These are phyloP conservation scores for Globisporangium cederbergense DNA, from an alignment of 352 stramenopile genomes.

Conservation along the genomic window DNA sequence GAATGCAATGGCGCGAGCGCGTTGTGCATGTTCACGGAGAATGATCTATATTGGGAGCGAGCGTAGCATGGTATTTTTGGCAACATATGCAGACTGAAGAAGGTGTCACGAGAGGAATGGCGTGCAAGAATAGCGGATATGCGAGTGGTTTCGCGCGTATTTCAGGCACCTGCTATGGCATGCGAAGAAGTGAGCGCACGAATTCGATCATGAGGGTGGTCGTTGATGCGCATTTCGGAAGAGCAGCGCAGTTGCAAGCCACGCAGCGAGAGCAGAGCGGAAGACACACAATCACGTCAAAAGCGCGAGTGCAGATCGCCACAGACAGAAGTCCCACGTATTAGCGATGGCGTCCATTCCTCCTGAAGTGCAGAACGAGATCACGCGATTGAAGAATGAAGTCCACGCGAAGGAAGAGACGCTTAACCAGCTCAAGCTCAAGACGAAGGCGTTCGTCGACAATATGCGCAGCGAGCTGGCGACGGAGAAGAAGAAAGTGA, in stretches of 20 bases:
- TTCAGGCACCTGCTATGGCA: background rate
- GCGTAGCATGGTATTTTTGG: background rate
- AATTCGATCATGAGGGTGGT: background rate
- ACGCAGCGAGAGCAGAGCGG: background rate
- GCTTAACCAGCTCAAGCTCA: constrained; percentile 77
- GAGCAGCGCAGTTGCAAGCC: background rate
- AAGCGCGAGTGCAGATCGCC: background rate
- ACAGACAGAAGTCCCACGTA: background rate
- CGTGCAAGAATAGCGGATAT: background rate
- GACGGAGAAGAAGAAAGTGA: constrained; percentile 64
- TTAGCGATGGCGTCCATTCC: constrained; percentile 11
- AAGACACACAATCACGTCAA: background rate
- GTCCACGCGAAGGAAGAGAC: constrained; percentile 73
- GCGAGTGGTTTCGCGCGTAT: constrained; percentile 6
- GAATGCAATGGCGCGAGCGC: too few relatives aligned
- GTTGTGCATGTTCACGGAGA: background rate
- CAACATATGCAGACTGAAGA: too few relatives aligned
- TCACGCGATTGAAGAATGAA: constrained; percentile 54
- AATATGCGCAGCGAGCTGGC: constrained; percentile 66
- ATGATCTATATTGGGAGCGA: background rate
- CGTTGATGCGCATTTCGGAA: constrained; percentile 12
- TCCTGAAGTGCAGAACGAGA: constrained; percentile 35
- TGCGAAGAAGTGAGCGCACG: background rate
- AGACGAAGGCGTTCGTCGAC: constrained; percentile 83
- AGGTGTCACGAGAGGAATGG: background rate